Conservation (phyloP, 495 filamentous ascomycete species). For the Hypoxylon subgilvum region DNA sequence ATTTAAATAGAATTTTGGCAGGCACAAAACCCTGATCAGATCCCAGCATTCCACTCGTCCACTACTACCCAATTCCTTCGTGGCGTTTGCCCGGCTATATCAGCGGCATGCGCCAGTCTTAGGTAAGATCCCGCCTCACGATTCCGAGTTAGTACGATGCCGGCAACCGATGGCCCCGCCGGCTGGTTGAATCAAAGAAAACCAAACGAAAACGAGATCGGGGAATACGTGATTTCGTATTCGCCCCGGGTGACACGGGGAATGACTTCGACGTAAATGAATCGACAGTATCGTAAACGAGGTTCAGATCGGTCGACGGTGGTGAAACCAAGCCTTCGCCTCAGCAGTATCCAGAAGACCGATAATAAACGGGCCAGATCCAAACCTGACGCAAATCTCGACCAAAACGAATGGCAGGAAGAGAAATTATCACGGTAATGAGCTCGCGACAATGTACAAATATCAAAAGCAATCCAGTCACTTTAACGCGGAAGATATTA, state of each 20-base stretch:
- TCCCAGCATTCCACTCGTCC: slow-evolving; percentile 38
- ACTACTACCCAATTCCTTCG: slow-evolving; percentile 33
- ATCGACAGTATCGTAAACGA: slow-evolving; percentile 38
- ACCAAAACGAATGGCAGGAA: slow-evolving; percentile 36
- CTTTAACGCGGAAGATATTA: slow-evolving; percentile 16
- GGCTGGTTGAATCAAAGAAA: slow-evolving; percentile 18
- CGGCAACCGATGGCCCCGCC: slow-evolving; percentile 26
- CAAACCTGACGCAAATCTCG: slow-evolving; percentile 30
- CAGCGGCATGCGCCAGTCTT: slow-evolving; percentile 40
- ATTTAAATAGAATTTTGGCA: slow-evolving; percentile 48
- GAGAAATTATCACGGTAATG: slow-evolving; percentile 18
- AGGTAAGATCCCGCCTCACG: slow-evolving; percentile 12
- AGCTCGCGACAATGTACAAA: slow-evolving; percentile 9
- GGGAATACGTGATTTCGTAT: slow-evolving; percentile 24
- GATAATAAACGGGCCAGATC: slow-evolving; percentile 32
- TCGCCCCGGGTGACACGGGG: slow-evolving; percentile 19
- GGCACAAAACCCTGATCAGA: slow-evolving; percentile 19
- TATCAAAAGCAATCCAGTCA: slow-evolving; percentile 31
- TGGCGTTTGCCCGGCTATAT: slow-evolving; percentile 22
- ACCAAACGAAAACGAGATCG: slow-evolving; percentile 30
- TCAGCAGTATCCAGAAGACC: slow-evolving; percentile 45
- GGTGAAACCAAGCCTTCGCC: slow-evolving; percentile 43
- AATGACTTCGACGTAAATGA: slow-evolving; percentile 34
- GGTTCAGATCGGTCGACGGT: slow-evolving; percentile 37
- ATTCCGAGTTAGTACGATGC: slow-evolving; percentile 30